Conservation (phyloP, 306 rosid genomes). For the Styphnolobium japonicum region DNA sequence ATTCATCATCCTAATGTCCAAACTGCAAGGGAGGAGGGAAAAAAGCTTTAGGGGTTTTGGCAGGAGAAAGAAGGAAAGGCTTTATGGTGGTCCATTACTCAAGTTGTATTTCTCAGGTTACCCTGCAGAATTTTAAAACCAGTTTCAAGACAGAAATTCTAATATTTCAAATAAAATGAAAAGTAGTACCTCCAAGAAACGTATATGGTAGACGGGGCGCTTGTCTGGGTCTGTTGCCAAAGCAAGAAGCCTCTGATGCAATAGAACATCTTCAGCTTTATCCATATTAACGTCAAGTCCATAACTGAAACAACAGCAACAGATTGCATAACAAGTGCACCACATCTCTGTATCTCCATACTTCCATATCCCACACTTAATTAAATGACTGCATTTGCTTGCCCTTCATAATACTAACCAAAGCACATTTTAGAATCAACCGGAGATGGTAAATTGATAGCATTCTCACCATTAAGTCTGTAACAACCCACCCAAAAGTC, state of each 20-base stretch:
- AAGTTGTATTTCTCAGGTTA: neutral
- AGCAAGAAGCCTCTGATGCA: constrained; percentile 83
- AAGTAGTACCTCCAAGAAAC: constrained; percentile 79
- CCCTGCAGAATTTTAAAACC: neutral
- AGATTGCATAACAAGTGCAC: constrained; percentile 22
- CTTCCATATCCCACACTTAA: neutral
- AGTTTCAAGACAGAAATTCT: neutral
- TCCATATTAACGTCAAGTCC: constrained; percentile 94
- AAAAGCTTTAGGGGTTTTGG: too few relatives aligned
- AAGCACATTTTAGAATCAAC: neutral
- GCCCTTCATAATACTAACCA: neutral
- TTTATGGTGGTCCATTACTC: neutral
- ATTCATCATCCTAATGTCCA: too few relatives aligned
- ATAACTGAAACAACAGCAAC: constrained; percentile 61
- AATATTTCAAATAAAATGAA: neutral
- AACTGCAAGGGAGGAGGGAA: too few relatives aligned
- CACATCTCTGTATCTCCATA: neutral
- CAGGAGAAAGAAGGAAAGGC: neutral
- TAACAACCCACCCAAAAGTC: neutral
- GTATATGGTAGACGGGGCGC: constrained; percentile 85
- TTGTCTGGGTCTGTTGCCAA: constrained; percentile 87
- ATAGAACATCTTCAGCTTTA: constrained; percentile 87
- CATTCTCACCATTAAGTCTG: neutral
- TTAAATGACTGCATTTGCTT: neutral
- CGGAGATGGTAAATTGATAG: neutral